phyloP scores from a whole-genome alignment of 73 alveolate species.

The Tetrahymena malaccensis region DNA sequence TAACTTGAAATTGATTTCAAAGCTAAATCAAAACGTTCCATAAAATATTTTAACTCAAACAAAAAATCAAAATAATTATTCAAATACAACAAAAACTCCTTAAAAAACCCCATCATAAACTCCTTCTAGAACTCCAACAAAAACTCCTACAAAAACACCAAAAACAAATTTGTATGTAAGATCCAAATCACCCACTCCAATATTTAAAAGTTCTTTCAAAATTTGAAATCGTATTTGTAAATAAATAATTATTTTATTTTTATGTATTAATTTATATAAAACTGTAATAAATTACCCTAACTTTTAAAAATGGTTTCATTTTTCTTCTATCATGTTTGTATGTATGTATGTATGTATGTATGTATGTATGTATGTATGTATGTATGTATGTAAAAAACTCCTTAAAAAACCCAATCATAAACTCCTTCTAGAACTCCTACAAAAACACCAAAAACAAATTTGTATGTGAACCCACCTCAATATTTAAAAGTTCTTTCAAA shows the following conservation, averaged over 20 bases:
- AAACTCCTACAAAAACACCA: neutral
- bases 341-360: too few species aligned
- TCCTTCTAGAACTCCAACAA: neutral
- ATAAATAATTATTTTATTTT: too few species aligned
- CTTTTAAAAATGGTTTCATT: too few species aligned
- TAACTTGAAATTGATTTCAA: neutral
- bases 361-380: too few species aligned
- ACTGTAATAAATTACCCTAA: too few species aligned
- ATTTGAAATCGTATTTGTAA: neutral
- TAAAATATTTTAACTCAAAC: neutral
- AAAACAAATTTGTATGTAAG: neutral
- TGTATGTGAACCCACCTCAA: neutral
- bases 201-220: neutral
- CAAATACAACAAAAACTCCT: neutral
- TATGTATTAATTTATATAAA: too few species aligned
- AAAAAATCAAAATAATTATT: too few species aligned
- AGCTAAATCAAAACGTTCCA: too few species aligned
- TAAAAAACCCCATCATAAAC: neutral
- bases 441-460: neutral
- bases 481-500: neutral
- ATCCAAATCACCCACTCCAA: neutral
- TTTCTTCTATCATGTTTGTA: too few species aligned
- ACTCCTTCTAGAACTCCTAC: neutral
- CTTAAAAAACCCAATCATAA: neutral
- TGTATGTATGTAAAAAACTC: too few species aligned